Evolutionary conservation across 495 filamentous ascomycete genomes (phyloP), one percentile per base, ranked within the genome.

Genomic region (Achaetomiella virescens): DNA sequence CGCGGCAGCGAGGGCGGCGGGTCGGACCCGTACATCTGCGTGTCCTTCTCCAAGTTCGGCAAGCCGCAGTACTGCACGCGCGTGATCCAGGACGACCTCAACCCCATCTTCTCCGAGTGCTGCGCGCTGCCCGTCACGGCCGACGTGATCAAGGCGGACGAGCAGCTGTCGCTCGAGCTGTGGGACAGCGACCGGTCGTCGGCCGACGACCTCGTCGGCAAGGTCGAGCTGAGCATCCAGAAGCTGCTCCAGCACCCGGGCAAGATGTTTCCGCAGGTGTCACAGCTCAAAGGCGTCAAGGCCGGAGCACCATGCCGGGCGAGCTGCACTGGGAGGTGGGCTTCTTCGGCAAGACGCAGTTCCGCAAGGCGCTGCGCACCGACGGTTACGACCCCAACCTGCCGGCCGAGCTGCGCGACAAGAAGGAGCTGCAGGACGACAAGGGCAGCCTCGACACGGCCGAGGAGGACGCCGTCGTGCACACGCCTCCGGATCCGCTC

Each of bases 21-120:
- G 29, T 95, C 89, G 54, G 92, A 97, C 68, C 89, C 92, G 0
- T 97, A 96, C 66, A 90, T 97, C 67, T 86, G 82, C 18, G 73
- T 84, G 20, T 73, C 75, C 42, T 84, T 80, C 61, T 78, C 74
- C 48, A 96, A 97, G 70, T 97, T 95, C 57, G 90, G 91, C 44
- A 97, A 97, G 75, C 92, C 91, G 11, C 95, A 95, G 87, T 97
- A 96, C 67, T 96, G 91, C 68, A 96, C 92, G 11, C 83, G 92
- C 27, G 91, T 97, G 27, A 96, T 97, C 54, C 87, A 89, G 14
- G 91, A 97, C 66, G 89, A 96, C 60, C 77, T 97, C 38, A 96
- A 97, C 62, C 92, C 92, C 0, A 82, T 96, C 6, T 97, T 92
- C 80, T 86, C 91, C 63, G 92, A 97, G 70, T 88, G 81, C 21